Conservation (phyloP, 768 basidiomycete genomes). For the Suillus plorans region DNA sequence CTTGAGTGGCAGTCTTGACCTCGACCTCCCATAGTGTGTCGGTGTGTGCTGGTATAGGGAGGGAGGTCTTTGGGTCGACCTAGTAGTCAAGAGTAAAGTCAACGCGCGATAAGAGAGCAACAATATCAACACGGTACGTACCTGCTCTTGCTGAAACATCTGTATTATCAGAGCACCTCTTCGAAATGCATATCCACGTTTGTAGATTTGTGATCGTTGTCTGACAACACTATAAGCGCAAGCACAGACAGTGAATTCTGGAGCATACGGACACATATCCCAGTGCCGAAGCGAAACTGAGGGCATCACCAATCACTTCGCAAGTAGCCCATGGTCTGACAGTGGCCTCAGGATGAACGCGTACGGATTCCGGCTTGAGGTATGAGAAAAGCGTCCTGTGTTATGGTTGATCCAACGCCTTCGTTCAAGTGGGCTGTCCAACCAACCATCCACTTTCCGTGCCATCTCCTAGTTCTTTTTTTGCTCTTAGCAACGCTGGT, state of each 20-base stretch:
- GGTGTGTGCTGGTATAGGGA: conserved; percentile 73
- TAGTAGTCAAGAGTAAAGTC: conserved; percentile 36
- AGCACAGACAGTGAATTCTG: neutral
- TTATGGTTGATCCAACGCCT: conserved; percentile 2
- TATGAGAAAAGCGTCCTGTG: conserved; percentile 75
- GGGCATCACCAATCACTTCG: conserved; percentile 75
- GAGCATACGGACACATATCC: conserved; percentile 62
- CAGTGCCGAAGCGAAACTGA: conserved; percentile 77
- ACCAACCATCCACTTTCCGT: conserved; percentile 59
- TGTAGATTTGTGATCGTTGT: conserved; percentile 75
- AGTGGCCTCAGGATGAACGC: conserved; percentile 83
- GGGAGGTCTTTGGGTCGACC: conserved; percentile 75
- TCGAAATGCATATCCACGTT: conserved; percentile 76
- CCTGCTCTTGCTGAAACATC: conserved; percentile 87
- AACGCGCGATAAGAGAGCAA: neutral
- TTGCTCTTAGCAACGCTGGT: conserved; percentile 68
- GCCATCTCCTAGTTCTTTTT: conserved; percentile 67
- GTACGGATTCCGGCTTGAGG: conserved; percentile 80
- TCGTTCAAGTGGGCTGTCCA: neutral
- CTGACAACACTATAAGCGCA: conserved; percentile 29
- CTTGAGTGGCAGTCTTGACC: conserved; percentile 79
- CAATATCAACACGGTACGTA: conserved; percentile 23
- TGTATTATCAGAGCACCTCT: conserved; percentile 69
- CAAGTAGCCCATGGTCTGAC: conserved; percentile 84
- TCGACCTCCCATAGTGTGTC: conserved; percentile 88